These are phyloP conservation scores for Lasiodiplodia gonubiensis DNA, from an alignment of 2,329 filamentous ascomycete species.

Conservation along the genomic window DNA sequence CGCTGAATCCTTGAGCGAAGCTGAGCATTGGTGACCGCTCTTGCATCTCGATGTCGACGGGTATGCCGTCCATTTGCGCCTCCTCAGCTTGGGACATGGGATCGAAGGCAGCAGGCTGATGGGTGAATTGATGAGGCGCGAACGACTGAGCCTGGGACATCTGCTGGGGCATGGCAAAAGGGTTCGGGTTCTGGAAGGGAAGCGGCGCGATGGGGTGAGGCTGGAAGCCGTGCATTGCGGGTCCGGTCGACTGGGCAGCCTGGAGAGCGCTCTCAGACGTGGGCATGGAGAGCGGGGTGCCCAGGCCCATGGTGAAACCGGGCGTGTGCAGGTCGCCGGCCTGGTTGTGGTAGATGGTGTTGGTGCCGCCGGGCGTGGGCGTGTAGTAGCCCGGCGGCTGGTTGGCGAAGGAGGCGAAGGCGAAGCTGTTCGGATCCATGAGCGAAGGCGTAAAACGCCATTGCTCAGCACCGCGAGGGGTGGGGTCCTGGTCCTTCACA, in stretches of 20 bases:
- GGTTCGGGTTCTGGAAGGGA: constrained; percentile 69
- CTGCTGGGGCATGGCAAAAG: constrained; percentile 65
- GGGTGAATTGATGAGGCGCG: constrained; percentile 79
- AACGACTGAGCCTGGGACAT: constrained; percentile 58
- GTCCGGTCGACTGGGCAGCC: constrained; percentile 58
- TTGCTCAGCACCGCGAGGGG: constrained; percentile 77
- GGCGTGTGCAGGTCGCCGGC: constrained; percentile 89
- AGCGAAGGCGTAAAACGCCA: constrained; percentile 90
- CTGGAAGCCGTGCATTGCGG: constrained; percentile 69
- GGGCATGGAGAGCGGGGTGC: constrained; percentile 83
- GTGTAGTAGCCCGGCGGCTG: constrained; percentile 86
- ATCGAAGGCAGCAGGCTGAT: constrained; percentile 81
- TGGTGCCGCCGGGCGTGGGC: constrained; percentile 80
- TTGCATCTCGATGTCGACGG: constrained; percentile 65
- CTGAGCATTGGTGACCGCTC: constrained; percentile 66
- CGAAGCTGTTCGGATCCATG: constrained; percentile 82
- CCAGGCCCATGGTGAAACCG: constrained; percentile 72
- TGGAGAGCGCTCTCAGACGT: constrained; percentile 70
- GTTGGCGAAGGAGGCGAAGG: constrained; percentile 79
- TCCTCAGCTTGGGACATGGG: constrained; percentile 74
- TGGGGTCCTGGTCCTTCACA: constrained; percentile 80
- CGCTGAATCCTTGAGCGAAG: constrained; percentile 55
- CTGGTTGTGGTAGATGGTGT: constrained; percentile 80
- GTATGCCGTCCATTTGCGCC: constrained; percentile 65
- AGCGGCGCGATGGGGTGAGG: constrained; percentile 45